A percentile compares a stretch with the other conserved stretches of the same genome.
Evolutionary conservation across 2,329 filamentous ascomycete species (phyloP).

Genomic region (Alternaria sp.): DNA sequence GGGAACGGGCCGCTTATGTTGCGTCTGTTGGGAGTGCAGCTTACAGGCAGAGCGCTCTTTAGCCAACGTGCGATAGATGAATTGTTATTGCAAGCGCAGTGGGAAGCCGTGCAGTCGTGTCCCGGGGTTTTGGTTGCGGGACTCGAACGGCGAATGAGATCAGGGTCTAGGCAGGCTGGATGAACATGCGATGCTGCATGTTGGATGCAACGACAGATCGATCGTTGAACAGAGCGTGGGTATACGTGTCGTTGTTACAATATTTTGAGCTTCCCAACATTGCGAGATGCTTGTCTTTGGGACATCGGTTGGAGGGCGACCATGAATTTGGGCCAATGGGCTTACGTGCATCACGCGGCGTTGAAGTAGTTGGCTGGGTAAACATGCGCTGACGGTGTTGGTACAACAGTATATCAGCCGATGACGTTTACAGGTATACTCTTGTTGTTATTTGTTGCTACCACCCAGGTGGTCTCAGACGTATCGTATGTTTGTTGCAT

Average conservation of each 20-base stretch:
- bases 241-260: slow-evolving; percentile 4
- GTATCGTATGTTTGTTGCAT: slow-evolving; percentile 56
- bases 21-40: slow-evolving; percentile 14
- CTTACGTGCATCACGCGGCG: not conserved
- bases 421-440: not conserved
- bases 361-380: not conserved
- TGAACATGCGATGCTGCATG: not conserved
- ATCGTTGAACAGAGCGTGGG: not conserved
- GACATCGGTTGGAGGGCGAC: not conserved
- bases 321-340: not conserved
- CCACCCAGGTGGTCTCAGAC: slow-evolving; percentile 36
- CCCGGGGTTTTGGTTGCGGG: not conserved
- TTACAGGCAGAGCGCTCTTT: not conserved
- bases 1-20: slow-evolving; percentile 13
- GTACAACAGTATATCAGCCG: not conserved
- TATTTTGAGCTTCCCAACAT: slow-evolving; percentile 4
- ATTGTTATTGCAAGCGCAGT: slow-evolving; percentile 5
- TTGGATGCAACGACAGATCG: not conserved
- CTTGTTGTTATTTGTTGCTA: not conserved
- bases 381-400: not conserved
- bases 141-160: not conserved
- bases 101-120: not conserved
- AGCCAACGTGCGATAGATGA: slow-evolving; percentile 24
- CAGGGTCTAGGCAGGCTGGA: not conserved
- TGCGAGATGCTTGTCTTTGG: not conserved